phyloP scores from a whole-genome alignment of 371 early-diverging fungal genomes.

The Rhizopus delemar region DNA sequence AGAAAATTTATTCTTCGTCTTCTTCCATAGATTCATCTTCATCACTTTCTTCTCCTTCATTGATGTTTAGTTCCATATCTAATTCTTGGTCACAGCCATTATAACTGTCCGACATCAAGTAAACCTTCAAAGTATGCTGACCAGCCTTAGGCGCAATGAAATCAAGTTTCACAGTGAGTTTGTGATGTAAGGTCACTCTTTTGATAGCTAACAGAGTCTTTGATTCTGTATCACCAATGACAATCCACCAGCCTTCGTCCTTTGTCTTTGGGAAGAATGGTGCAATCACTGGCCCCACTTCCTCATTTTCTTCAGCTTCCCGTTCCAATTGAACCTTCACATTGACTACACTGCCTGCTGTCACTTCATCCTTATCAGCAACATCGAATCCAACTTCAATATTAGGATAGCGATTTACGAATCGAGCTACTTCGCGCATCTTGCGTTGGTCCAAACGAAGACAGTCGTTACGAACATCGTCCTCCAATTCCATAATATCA shows the following conservation, averaged over 20 bases:
- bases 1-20: slow-evolving; percentile 14
- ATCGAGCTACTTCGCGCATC: slow-evolving; percentile 82
- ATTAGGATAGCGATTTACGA: slow-evolving; percentile 92
- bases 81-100: slow-evolving; percentile 94
- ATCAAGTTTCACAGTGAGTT: slow-evolving; percentile 73
- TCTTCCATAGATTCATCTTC: slow-evolving; percentile 45
- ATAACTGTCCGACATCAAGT: slow-evolving; percentile 92
- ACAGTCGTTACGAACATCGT: slow-evolving; percentile 75
- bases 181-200: slow-evolving; percentile 75
- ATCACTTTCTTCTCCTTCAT: slow-evolving; percentile 60
- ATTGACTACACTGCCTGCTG: slow-evolving; percentile 62
- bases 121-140: slow-evolving; percentile 70
- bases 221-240: slow-evolving; percentile 79
- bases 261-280: slow-evolving; percentile 91
- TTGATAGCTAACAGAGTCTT: slow-evolving; percentile 90
- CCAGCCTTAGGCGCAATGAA: slow-evolving; percentile 81
- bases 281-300: slow-evolving; percentile 78
- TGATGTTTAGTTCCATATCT: slow-evolving; percentile 73
- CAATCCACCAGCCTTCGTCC: slow-evolving; percentile 97
- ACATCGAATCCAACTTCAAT: slow-evolving; percentile 81
- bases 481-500: slow-evolving; percentile 92
- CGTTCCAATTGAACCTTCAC: slow-evolving; percentile 77
- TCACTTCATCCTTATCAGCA: slow-evolving; percentile 60
- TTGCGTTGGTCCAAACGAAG: slow-evolving; percentile 64
- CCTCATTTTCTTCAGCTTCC: slow-evolving; percentile 68